These are phyloP conservation scores for Kockiozyma suomiensis DNA, from an alignment of 805 yeast genomes.

Conservation along the genomic window DNA sequence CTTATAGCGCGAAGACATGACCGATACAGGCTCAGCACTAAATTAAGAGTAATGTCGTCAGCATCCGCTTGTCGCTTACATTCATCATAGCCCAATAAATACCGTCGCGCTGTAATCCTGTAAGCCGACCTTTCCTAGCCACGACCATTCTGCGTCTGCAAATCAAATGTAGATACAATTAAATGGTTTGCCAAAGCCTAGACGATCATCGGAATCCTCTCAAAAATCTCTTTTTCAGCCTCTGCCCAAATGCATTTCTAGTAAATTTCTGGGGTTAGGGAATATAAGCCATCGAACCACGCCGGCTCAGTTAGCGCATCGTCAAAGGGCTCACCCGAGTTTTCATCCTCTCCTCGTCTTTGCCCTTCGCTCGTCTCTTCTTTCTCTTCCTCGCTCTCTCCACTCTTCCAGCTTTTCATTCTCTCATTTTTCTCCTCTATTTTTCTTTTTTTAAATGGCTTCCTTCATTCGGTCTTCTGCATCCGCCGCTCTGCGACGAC, in stretches of 20 bases:
- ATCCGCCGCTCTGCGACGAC: conserved; percentile 13
- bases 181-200: background rate
- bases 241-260: background rate
- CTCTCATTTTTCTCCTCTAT: background rate
- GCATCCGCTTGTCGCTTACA: too few species aligned
- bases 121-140: conserved; percentile 10
- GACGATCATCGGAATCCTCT: too few species aligned
- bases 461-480: conserved; percentile 22
- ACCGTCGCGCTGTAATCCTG: conserved; percentile 50
- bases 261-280: background rate
- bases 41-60: too few species aligned
- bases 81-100: conserved; percentile 31
- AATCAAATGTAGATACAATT: background rate
- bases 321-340: conserved; percentile 14
- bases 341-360: background rate
- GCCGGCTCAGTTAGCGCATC: background rate
- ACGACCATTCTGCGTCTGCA: background rate
- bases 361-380: background rate
- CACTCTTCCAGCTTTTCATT: background rate
- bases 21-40: conserved; percentile 52
- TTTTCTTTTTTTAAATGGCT: conserved; percentile 12
- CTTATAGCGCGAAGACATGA: conserved; percentile 50
- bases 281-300: background rate
- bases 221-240: too few species aligned
- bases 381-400: background rate